Evolutionary conservation across 1,284 basidiomycete species (phyloP).

Genomic region (Apiotrichum gracile): DNA sequence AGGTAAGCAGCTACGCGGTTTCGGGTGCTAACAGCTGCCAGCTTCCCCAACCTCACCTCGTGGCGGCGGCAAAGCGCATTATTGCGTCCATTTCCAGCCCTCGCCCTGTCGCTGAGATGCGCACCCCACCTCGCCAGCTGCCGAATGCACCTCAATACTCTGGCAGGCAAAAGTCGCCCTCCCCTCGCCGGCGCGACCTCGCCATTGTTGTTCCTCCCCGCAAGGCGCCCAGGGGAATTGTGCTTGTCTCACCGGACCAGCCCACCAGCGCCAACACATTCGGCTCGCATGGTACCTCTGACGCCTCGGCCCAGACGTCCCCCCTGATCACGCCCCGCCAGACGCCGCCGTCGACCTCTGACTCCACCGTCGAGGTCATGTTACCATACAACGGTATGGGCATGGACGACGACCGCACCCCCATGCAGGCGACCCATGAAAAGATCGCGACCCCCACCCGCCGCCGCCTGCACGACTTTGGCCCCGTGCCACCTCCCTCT

Average conservation of each 20-base stretch:
- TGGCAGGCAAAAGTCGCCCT: too few relatives aligned
- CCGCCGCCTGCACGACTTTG: too few relatives aligned
- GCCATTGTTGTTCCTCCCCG: neutral
- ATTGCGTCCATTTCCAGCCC: neutral
- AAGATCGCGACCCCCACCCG: too few relatives aligned
- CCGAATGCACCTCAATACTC: too few relatives aligned
- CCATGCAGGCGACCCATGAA: neutral
- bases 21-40: slow-evolving; percentile 1
- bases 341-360: neutral
- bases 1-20: neutral
- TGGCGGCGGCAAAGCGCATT: slow-evolving; percentile 6
- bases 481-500: neutral
- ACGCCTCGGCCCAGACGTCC: too few relatives aligned
- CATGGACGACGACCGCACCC: neutral
- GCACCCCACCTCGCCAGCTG: too few relatives aligned
- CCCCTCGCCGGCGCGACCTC: neutral
- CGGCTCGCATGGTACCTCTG: neutral
- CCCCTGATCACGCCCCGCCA: neutral
- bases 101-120: too few relatives aligned
- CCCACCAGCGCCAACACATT: neutral
- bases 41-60: slow-evolving; percentile 3
- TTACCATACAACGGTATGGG: neutral
- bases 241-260: neutral
- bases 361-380: neutral
- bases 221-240: too few relatives aligned